A percentile compares a stretch with the other conserved stretches of the same genome.
Evolutionary conservation across 164 flowering plant species (phyloP).

Genomic region (Warburgia ugandensis): DNA sequence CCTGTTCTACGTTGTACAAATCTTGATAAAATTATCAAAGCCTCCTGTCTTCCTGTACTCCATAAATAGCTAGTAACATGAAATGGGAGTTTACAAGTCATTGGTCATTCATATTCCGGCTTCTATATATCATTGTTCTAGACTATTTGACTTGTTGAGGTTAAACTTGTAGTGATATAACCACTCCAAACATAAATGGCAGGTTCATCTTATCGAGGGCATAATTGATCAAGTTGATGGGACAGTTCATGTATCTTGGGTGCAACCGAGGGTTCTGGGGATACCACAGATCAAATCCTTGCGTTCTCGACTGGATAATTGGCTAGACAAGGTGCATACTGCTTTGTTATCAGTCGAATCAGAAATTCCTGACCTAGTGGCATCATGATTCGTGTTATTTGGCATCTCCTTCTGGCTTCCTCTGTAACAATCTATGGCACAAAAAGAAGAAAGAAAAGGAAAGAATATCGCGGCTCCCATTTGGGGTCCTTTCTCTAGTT

Average conservation of each 20-base stretch:
- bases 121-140: not conserved
- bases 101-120: not conserved
- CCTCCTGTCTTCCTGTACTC: no score
- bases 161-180: not conserved
- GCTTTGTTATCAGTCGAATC: constrained; percentile 79
- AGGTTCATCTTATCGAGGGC: constrained; percentile 97
- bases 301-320: constrained; percentile 67
- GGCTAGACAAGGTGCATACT: constrained; percentile 81
- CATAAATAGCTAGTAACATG: no score
- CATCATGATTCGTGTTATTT: constrained; percentile 29
- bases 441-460: not conserved
- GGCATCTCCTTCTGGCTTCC: constrained; percentile 5
- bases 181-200: constrained; percentile 9
- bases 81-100: no score
- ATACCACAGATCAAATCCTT: constrained; percentile 77
- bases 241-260: constrained; percentile 92
- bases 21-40: no score
- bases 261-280: constrained; percentile 86
- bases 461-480: not conserved
- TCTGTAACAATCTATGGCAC: constrained; percentile 3
- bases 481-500: constrained; percentile 1
- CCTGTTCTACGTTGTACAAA: no score
- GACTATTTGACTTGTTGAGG: not conserved
- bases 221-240: constrained; percentile 94
- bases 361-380: constrained; percentile 91